A percentile compares a stretch with the other conserved stretches of the same genome.
Evolutionary conservation across 208 protist genomes (phyloP).

Genomic region (Leishmania major): DNA sequence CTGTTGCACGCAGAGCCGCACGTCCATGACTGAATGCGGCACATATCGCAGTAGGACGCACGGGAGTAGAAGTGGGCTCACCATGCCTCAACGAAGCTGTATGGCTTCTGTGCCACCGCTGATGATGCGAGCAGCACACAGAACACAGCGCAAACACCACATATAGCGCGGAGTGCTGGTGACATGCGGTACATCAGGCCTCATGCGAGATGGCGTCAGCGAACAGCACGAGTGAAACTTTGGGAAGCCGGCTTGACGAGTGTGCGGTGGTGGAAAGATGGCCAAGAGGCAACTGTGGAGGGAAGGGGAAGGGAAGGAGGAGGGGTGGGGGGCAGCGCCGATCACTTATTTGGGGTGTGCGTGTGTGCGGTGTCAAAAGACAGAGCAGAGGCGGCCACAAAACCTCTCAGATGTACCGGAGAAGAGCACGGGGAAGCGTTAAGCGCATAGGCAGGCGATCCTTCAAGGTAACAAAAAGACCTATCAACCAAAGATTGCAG

Average conservation of each 20-base stretch:
- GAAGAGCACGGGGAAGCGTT: not conserved
- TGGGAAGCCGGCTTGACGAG: not conserved
- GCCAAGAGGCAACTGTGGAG: not conserved
- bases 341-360: not conserved
- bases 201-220: not conserved
- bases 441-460: not conserved
- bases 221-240: not conserved
- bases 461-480: not conserved
- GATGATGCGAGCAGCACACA: not conserved
- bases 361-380: not conserved
- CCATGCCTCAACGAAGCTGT: not conserved
- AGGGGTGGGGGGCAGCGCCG: not conserved
- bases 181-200: not conserved
- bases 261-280: not conserved
- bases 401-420: not conserved
- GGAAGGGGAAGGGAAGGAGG: not conserved
- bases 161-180: not conserved
- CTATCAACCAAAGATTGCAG: not conserved
- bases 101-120: not conserved
- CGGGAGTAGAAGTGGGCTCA: not conserved
- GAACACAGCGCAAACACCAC: not conserved
- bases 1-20: not conserved
- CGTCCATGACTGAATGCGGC: not conserved
- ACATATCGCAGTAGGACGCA: slow-evolving; percentile 15
- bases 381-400: not conserved